These are phyloP conservation scores for Cyclocybe cylindracea DNA, from an alignment of 768 basidiomycete genomes.

Conservation along the genomic window DNA sequence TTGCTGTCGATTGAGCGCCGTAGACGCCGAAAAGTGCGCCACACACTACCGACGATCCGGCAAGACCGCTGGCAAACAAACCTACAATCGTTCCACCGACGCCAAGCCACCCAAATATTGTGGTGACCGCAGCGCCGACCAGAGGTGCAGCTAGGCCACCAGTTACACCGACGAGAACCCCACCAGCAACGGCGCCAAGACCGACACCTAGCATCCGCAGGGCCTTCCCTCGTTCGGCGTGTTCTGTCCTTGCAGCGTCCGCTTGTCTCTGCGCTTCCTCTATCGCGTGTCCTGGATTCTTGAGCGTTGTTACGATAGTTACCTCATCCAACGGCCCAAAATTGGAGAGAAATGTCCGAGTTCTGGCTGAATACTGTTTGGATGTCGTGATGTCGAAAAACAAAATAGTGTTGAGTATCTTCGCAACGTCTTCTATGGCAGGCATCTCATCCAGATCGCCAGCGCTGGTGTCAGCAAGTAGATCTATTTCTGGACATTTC, in stretches of 20 bases:
- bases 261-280: slow-evolving; percentile 44
- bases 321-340: slow-evolving; percentile 45
- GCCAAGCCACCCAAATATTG: slow-evolving; percentile 50
- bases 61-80: slow-evolving; percentile 51
- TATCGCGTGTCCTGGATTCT: slow-evolving; percentile 47
- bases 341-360: slow-evolving; percentile 44
- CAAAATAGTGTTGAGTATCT: slow-evolving; percentile 51
- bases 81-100: slow-evolving; percentile 55
- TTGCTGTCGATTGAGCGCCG: slow-evolving; percentile 48
- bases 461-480: slow-evolving; percentile 47
- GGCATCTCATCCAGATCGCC: slow-evolving; percentile 39
- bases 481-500: slow-evolving; percentile 42
- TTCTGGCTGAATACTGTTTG: slow-evolving; percentile 51
- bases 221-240: slow-evolving; percentile 41
- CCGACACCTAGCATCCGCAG: slow-evolving; percentile 50
- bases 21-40: slow-evolving; percentile 61
- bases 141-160: slow-evolving; percentile 61
- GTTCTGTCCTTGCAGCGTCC: slow-evolving; percentile 36
- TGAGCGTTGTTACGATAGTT: slow-evolving; percentile 44
- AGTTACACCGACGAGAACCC: slow-evolving; percentile 56
- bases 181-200: slow-evolving; percentile 53
- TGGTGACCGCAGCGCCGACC: slow-evolving; percentile 53
- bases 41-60: slow-evolving; percentile 55
- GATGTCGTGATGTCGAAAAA: slow-evolving; percentile 49
- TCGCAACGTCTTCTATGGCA: slow-evolving; percentile 31